Evolutionary conservation across 169 alveolate genomes (phyloP).

Genomic region (Eimeria praecox): DNA sequence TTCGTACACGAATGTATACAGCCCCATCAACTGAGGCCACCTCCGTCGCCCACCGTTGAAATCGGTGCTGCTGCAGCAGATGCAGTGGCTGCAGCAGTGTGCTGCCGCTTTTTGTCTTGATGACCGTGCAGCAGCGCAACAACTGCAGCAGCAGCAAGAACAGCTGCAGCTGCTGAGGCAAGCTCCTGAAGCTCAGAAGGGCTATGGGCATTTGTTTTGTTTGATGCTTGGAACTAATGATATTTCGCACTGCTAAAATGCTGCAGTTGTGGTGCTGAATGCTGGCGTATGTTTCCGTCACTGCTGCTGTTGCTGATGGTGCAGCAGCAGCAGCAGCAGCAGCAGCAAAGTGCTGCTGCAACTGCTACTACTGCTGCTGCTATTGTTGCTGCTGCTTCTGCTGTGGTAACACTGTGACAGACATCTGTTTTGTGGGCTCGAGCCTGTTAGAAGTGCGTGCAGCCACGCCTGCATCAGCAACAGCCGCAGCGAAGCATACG

Average conservation of each 20-base stretch:
- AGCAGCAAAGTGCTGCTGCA: not conserved
- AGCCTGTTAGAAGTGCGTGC: not conserved
- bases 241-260: not conserved
- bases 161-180: constrained; percentile 3
- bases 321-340: no score
- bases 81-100: not conserved
- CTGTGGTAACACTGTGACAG: not conserved
- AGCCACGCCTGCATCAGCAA: not conserved
- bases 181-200: not conserved
- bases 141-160: not conserved
- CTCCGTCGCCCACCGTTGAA: not conserved
- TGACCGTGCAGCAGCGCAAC: not conserved
- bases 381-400: not conserved
- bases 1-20: constrained; percentile 44
- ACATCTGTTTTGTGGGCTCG: no score
- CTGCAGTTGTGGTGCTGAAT: not conserved
- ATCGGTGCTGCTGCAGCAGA: constrained; percentile 21
- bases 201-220: not conserved
- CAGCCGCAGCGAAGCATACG: not conserved
- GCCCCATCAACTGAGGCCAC: constrained; percentile 14
- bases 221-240: not conserved
- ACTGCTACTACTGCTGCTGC: not conserved
- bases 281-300: not conserved
- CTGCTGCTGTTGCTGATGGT: not conserved
- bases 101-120: not conserved